Evolutionary conservation across 2,329 filamentous ascomycete species (phyloP).

Genomic region (Nakataea oryzae): DNA sequence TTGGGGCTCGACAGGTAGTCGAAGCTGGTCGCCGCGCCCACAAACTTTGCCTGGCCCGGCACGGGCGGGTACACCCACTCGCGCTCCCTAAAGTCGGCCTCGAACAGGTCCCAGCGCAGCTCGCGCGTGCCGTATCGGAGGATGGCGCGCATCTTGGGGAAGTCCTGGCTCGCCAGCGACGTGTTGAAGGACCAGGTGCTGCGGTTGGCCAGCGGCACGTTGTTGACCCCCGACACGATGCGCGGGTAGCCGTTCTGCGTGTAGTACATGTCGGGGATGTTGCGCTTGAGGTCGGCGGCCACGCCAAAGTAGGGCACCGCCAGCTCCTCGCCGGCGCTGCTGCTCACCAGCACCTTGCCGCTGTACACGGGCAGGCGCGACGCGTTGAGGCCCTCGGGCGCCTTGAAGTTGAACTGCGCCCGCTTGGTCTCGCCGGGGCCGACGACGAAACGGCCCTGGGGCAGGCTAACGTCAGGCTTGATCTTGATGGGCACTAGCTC

Average conservation of each 20-base stretch:
- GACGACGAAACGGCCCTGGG: constrained; percentile 12
- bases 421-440: constrained; percentile 14
- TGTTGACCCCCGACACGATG: constrained; percentile 3
- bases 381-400: constrained; percentile 11
- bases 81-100: constrained; percentile 10
- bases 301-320: constrained; percentile 20
- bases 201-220: neutral
- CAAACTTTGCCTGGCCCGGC: constrained; percentile 11
- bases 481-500: constrained; percentile 8
- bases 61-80: constrained; percentile 17
- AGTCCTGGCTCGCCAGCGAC: constrained; percentile 13
- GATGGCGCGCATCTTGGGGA: constrained; percentile 14
- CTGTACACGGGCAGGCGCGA: constrained; percentile 20
- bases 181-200: constrained; percentile 13
- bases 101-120: constrained; percentile 19
- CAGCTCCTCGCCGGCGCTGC: constrained; percentile 19
- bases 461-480: constrained; percentile 6
- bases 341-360: constrained; percentile 20
- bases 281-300: constrained; percentile 6
- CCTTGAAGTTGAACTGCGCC: constrained; percentile 15
- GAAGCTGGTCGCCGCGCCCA: constrained; percentile 11
- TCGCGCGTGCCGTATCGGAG: constrained; percentile 16
- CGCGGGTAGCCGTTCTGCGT: constrained; percentile 3
- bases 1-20: neutral
- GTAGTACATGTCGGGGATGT: constrained; percentile 9